Evolutionary conservation across 495 filamentous ascomycete genomes (phyloP).

Genomic region (Annulohypoxylon bovei): DNA sequence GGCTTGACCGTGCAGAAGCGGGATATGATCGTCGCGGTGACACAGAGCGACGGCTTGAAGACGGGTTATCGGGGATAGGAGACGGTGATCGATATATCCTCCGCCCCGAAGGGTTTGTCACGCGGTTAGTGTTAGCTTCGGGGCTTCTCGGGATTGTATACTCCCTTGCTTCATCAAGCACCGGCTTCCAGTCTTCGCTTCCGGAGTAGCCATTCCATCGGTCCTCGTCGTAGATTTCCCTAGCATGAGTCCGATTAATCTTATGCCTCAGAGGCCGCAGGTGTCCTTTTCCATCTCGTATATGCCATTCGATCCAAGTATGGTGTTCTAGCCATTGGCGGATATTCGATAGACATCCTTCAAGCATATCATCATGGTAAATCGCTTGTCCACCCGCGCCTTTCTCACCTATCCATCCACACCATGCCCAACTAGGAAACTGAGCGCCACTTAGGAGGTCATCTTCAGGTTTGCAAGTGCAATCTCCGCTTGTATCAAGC

Average conservation of each 20-base stretch:
- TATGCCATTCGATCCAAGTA: background rate
- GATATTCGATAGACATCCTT: background rate
- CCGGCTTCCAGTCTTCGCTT: background rate
- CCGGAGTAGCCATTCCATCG: background rate
- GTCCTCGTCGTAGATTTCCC: background rate
- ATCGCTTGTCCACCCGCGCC: background rate
- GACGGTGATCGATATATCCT: background rate
- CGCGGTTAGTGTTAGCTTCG: background rate
- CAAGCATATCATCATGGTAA: background rate
- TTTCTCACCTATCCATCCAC: too few species aligned
- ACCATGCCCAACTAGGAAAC: too few species aligned
- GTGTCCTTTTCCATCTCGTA: background rate
- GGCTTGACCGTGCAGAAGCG: too few species aligned
- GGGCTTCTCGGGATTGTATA: background rate
- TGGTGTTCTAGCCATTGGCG: too few species aligned
- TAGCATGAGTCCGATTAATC: background rate
- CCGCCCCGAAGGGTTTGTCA: background rate
- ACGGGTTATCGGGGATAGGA: background rate
- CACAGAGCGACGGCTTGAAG: background rate
- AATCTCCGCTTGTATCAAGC: too few species aligned
- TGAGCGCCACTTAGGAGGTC: too few species aligned
- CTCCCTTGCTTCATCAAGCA: background rate
- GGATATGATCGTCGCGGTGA: background rate
- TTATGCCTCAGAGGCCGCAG: background rate
- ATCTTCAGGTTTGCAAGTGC: too few species aligned